Base-by-base conservation (phyloP, 73 alveolate species). In the Paramecium bursaria region DNA sequence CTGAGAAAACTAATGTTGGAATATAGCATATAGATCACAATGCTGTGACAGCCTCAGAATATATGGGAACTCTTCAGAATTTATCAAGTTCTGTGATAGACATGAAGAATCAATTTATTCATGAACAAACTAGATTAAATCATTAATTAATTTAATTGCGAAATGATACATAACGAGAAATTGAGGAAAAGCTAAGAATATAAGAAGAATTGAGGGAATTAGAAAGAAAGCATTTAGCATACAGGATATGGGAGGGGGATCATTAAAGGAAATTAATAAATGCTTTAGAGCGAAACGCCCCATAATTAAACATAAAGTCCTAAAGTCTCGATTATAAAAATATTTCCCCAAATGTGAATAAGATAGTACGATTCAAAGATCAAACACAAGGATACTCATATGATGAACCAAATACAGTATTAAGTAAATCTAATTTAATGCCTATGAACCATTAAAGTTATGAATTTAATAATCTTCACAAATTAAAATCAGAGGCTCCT, bases 21-120 rank as follows among this genome's bases (percentile, higher is more conserved):
- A 42, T 67, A 25, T 67, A 67, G n/a, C 82, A 67, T 67, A 47
- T 35, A 5, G 82, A 67, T 67, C 14, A 67, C 17, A 67, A 67
- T 67, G 82, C 82, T 19, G 82, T 67, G 6, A 39, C 82, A 67
- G 82, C 82, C 15, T 35, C 82, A 11, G 82, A 67, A 19, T 67
- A 67, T 42, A 67, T 67, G 82, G 44, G 44, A 5, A 67, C 82
- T 3, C n/a, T 67, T 1, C 33, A 42, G 33, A 21, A 19, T 21
- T 44, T 67, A 35, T 67, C 82, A 67, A 47, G 82, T 30, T 25
- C 17, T 15, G 55, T 67, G 7, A 67, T 67, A 10, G 82, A 67
- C 44, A 67, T 67, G 82, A 67, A 67, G 44, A 67, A 67, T 67
- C 27, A 67, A 67, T 67, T 67, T 42, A 67, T 67, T 35, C 15